Evolutionary conservation across 108 stramenopile species (phyloP), one percentile per base, ranked within the genome.

Genomic region (Stephanodiscus triporus): DNA sequence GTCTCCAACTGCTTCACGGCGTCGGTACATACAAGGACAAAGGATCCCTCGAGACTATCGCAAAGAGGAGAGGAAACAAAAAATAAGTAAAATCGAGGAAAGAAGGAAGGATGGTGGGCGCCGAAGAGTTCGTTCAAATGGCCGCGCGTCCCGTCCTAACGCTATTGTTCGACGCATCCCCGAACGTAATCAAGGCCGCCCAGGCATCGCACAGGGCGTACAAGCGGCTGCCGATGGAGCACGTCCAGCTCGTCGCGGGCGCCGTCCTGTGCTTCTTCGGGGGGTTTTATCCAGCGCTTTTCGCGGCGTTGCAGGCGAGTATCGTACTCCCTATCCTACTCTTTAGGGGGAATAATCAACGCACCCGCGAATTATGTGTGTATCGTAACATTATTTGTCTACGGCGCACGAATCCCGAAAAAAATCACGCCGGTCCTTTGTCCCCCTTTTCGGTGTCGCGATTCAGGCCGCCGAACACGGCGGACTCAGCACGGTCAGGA

Each of bases 261-360:
- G 80, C 91, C 27, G 56, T 90, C 51, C 86, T 97, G 72, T 97
- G 96, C 74, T 98, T 98, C 90, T 97, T 97, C 73, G 98, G 98
- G 0, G 98, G 98, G 17, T 72, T 92, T 20, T 98, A 92, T 68
- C 94, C 95, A 10, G 83, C 89, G 6, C 73, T 95, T 11, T 96
- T 98, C 82, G 95, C 98, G 9, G 95, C 96, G 34, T 63, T 95
- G 42, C 53, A 70, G 47, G 76, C 70, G 30, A 70, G 34, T 51
- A 58, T 61, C n/a, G 29, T 40, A 20, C 27, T n/a, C n/a, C n/a
- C n/a, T n/a, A n/a, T n/a, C n/a, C n/a, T n/a, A n/a, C n/a, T n/a
- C n/a, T n/a, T n/a, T n/a, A n/a, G n/a, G n/a, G n/a, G n/a, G n/a
- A n/a, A n/a, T n/a, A n/a, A n/a, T n/a, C n/a, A n/a, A n/a, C n/a